Percentiles rank a stretch among this genome's conserved stretches.
Evolutionary conservation across 208 protist genomes (phyloP).

Genomic region (Borovskyia barvae): DNA sequence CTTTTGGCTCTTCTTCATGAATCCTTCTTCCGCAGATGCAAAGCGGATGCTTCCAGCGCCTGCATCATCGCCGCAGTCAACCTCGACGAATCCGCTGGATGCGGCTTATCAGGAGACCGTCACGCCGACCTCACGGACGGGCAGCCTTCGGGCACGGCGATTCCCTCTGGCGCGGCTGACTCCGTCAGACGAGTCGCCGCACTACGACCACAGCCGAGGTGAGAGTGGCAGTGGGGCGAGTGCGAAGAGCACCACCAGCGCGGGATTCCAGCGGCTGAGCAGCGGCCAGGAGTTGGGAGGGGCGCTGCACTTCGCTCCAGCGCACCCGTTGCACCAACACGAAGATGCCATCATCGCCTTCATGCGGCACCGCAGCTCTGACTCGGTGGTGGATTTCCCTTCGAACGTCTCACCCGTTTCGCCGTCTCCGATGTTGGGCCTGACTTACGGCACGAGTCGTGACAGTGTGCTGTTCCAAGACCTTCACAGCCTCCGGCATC

Average conservation of each 20-base stretch:
- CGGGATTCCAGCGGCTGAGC: constrained; percentile 1
- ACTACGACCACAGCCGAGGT: background rate
- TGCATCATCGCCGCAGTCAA: background rate
- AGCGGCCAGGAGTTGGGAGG: constrained; percentile 11
- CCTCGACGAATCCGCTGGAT: background rate
- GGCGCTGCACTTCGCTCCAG: no score
- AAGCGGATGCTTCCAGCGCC: no score
- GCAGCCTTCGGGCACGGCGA: constrained; percentile 27
- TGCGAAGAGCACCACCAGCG: constrained; percentile 1
- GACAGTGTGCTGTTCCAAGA: constrained; percentile 22
- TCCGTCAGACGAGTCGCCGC: background rate
- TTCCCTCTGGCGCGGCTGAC: constrained; percentile 13
- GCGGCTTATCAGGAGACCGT: no score
- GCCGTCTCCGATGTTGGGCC: background rate
- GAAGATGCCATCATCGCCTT: constrained; percentile 13
- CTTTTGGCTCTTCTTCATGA: no score
- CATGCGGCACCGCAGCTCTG: constrained; percentile 9
- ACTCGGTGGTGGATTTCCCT: constrained; percentile 11
- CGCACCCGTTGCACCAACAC: no score
- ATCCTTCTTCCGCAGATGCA: no score
- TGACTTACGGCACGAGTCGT: constrained; percentile 3
- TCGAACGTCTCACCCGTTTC: constrained; percentile 10
- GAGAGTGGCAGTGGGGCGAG: background rate
- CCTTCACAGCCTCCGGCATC: constrained; percentile 2
- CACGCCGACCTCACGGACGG: constrained; percentile 5